These are phyloP conservation scores for Quercus gilva DNA, from an alignment of 306 rosid genomes.

Conservation along the genomic window DNA sequence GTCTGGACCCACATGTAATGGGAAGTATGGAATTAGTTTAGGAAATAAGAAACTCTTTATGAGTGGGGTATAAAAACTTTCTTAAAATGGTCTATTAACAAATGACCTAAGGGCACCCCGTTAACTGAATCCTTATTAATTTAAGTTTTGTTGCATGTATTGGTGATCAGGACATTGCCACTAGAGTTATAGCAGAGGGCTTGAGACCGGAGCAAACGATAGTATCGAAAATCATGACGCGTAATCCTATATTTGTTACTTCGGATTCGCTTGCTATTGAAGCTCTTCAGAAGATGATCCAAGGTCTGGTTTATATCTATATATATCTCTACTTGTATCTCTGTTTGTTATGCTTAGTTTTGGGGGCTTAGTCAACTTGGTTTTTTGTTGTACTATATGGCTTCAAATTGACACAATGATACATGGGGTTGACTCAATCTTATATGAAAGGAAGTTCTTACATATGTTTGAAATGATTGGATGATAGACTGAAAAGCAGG, in stretches of 20 bases:
- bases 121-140: too few relatives aligned
- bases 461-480: neutral
- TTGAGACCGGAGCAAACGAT: slow-evolving; percentile 82
- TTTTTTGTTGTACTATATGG: neutral
- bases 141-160: slow-evolving; percentile 3
- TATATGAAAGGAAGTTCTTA: neutral
- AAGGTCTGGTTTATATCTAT: slow-evolving; percentile 45
- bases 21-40: too few relatives aligned
- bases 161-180: slow-evolving; percentile 64
- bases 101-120: too few relatives aligned
- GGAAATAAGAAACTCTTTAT: too few relatives aligned
- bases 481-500: neutral
- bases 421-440: neutral
- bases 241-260: slow-evolving; percentile 77
- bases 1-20: too few relatives aligned
- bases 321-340: neutral
- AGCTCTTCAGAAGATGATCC: slow-evolving; percentile 93
- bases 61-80: too few relatives aligned
- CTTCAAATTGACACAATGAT: neutral
- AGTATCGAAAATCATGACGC: slow-evolving; percentile 85
- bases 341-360: neutral
- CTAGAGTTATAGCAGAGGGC: slow-evolving; percentile 89
- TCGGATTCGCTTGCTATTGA: slow-evolving; percentile 81
- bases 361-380: neutral
- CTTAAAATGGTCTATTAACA: too few relatives aligned